Evolutionary conservation across 2,329 filamentous ascomycete species (phyloP).

Genomic region (Nannizzia gypsea): DNA sequence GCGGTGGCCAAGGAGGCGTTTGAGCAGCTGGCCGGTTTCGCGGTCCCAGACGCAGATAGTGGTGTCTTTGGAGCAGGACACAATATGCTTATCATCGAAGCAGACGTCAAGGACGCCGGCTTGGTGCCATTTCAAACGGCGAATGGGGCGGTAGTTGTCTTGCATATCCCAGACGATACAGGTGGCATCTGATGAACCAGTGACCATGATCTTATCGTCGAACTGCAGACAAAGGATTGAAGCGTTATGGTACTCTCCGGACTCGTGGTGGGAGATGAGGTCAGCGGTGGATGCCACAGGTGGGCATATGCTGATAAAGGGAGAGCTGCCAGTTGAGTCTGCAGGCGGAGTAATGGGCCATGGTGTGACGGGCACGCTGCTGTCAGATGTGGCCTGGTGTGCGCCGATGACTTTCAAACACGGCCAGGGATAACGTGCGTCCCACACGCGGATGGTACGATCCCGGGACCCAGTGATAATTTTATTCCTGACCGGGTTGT

Average conservation of each 20-base stretch:
- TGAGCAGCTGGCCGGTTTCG: constrained; percentile 59
- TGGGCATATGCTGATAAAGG: constrained; percentile 39
- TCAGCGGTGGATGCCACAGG: constrained; percentile 43
- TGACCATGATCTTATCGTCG: constrained; percentile 84
- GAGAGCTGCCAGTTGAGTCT: constrained; percentile 30
- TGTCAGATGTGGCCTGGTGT: constrained; percentile 37
- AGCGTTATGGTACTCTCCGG: constrained; percentile 60
- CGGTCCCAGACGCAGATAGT: constrained; percentile 94
- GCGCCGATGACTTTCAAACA: constrained; percentile 77
- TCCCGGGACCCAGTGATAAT: constrained; percentile 95
- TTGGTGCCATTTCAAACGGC: constrained; percentile 63
- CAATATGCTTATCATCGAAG: constrained; percentile 82
- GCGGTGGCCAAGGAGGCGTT: constrained; percentile 69
- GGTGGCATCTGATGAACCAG: constrained; percentile 81
- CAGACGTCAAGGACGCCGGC: constrained; percentile 89
- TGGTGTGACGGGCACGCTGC: constrained; percentile 33
- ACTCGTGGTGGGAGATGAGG: constrained; percentile 31
- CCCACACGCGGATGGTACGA: constrained; percentile 91
- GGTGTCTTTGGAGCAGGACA: constrained; percentile 93
- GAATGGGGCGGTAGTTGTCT: constrained; percentile 65
- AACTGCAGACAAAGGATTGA: constrained; percentile 94
- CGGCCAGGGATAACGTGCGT: constrained; percentile 68
- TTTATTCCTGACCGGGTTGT: constrained; percentile 52
- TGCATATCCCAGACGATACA: constrained; percentile 86
- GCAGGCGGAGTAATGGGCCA: constrained; percentile 41